Evolutionary conservation across 2,329 filamentous ascomycete species (phyloP).

Genomic region (Aureobasidium sp.): DNA sequence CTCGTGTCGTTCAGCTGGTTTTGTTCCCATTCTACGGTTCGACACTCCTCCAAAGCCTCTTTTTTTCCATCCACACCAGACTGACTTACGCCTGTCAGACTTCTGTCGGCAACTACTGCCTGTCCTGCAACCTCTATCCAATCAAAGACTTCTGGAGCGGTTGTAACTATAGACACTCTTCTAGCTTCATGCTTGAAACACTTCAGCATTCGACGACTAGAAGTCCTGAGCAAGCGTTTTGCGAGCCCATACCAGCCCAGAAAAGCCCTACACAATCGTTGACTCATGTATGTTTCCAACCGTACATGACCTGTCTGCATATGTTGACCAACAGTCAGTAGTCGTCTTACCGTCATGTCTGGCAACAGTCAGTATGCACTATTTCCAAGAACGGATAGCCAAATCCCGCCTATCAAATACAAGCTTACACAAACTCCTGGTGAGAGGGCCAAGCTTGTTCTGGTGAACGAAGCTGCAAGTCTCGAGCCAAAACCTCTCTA

Average conservation of each 20-base stretch:
- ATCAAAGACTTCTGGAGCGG: not conserved
- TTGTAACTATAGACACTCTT: not conserved
- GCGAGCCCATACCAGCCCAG: too few relatives aligned
- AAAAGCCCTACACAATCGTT: not conserved
- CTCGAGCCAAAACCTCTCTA: not conserved
- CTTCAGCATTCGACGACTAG: not conserved
- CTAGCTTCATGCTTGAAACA: conserved; percentile 7
- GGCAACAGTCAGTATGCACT: conserved; percentile 2
- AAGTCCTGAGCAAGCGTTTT: not conserved
- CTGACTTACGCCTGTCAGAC: not conserved
- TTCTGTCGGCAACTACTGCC: not conserved
- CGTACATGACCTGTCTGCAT: not conserved
- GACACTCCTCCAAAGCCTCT: not conserved
- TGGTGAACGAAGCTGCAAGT: not conserved
- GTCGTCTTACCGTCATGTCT: not conserved
- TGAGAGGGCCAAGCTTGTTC: conserved; percentile 1
- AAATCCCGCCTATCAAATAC: conserved; percentile 4
- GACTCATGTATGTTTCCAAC: not conserved
- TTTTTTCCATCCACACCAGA: not conserved
- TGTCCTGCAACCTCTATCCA: not conserved
- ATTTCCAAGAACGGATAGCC: conserved; percentile 8
- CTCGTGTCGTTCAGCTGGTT: conserved; percentile 5
- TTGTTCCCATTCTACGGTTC: not conserved
- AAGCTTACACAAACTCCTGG: conserved; percentile 5
- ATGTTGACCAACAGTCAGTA: not conserved